Percentiles rank a stretch among this genome's conserved stretches.
Conservation (phyloP, 2,329 filamentous ascomycete species). For the Purpureocillium takamizusanense region DNA sequence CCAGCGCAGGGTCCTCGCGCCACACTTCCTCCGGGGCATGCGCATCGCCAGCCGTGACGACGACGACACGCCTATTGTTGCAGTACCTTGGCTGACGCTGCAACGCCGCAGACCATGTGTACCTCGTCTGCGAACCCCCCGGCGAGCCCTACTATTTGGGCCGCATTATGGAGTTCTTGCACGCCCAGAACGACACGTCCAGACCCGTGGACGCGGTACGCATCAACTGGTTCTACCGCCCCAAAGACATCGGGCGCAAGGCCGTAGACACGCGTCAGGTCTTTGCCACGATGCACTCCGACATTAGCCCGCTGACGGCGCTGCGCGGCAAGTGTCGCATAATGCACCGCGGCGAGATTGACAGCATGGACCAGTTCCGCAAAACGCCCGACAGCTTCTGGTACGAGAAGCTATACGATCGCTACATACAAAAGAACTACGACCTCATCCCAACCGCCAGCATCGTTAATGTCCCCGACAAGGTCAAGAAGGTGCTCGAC, state of each 20-base stretch:
- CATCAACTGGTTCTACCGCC: conserved; percentile 97
- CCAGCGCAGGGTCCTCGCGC: too few relatives aligned
- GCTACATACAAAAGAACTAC: conserved; percentile 96
- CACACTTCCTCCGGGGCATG: too few relatives aligned
- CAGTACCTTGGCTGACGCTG: conserved; percentile 20
- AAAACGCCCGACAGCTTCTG: conserved; percentile 84
- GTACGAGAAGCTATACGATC: conserved; percentile 96
- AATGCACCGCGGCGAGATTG: conserved; percentile 77
- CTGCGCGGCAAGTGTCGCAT: conserved; percentile 91
- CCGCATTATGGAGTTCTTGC: conserved; percentile 96
- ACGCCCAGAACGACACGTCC: conserved; percentile 63
- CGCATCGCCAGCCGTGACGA: too few relatives aligned
- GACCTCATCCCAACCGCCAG: conserved; percentile 86
- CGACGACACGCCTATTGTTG: neutral
- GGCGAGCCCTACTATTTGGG: conserved; percentile 97
- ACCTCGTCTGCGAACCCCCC: conserved; percentile 93
- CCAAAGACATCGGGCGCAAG: conserved; percentile 90
- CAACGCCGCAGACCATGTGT: conserved; percentile 60
- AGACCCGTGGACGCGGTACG: conserved; percentile 77
- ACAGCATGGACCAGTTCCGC: conserved; percentile 73
- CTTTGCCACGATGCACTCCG: conserved; percentile 97
- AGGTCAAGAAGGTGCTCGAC: conserved; percentile 91
- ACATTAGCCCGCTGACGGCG: conserved; percentile 85
- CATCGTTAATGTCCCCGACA: conserved; percentile 92
- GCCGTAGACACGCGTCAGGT: conserved; percentile 83